phyloP scores from a whole-genome alignment of 1,139 yeast genomes.

The Kazachstania sp. region DNA sequence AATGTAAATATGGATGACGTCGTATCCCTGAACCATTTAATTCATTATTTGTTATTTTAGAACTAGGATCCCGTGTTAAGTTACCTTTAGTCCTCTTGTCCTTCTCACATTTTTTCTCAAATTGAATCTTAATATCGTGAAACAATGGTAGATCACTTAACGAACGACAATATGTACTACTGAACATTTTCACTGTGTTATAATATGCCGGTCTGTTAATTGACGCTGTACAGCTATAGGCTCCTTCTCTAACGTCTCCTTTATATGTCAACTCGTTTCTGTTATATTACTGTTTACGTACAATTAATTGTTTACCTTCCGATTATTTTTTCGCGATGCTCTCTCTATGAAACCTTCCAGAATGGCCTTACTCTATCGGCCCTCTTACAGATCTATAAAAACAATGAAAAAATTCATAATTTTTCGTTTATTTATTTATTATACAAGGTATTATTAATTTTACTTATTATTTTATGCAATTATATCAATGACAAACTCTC shows the following conservation, averaged over 20 bases:
- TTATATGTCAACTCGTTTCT: too few relatives aligned
- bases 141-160: not conserved
- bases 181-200: too few relatives aligned
- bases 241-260: not conserved
- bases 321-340: too few relatives aligned
- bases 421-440: not conserved
- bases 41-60: not conserved
- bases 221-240: too few relatives aligned
- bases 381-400: not conserved
- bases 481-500: slow-evolving; percentile 23
- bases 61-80: not conserved
- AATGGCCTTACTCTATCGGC: too few relatives aligned
- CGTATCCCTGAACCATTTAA: not conserved
- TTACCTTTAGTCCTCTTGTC: not conserved
- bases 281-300: too few relatives aligned
- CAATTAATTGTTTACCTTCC: too few relatives aligned
- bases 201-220: too few relatives aligned
- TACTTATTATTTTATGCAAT: not conserved
- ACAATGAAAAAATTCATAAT: not conserved
- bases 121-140: not conserved
- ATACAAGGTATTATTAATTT: too few relatives aligned
- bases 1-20: not conserved
- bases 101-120: not conserved
- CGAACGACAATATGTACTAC: not conserved
- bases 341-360: too few relatives aligned